Base-by-base conservation (phyloP, 2,329 filamentous ascomycete species). In the Xylaria sp. region DNA sequence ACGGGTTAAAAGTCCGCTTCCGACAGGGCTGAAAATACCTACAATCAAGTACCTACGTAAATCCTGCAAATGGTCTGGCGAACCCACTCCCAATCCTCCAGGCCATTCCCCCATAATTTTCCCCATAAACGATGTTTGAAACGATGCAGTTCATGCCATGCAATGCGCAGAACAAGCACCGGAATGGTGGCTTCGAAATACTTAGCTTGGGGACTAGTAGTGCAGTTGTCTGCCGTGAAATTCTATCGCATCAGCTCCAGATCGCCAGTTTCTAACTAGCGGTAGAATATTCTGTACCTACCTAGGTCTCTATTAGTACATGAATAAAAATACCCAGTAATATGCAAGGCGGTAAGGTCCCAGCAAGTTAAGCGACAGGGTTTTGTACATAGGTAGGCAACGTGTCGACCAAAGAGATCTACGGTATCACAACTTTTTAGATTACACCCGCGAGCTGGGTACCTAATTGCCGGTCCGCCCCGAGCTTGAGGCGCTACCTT, bases 1-100 rank as follows among this genome's bases (percentile, higher is more conserved):
- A 59, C 50, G 60, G 63, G 69, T 36, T 48, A 60, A 59, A 67
- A 48, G 58, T 60, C 61, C 64, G 63, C 48, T 61, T 65, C 69
- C 64, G 65, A 67, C 69, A 71, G 69, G 69, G 69, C 69, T 71
- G 69, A 71, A 56, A 61, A 64, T 54, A n/a, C n/a, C n/a, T n/a
- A 62, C 64, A 65, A 67, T 54, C 53, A 64, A 34, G 45, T 56
- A 17, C 53, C n/a, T 4, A 54, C 27, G 32, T 36, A 55, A n/a
- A 55, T 55, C 51, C 51, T 54, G 9, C 51, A 56, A 14, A 27
- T 9, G 32, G 17, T 51, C 53, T 61, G 39, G n/a, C 12, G 27
- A 63, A 56, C 47, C 64, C 67, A 69, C 67, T 61, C 64, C 32
- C 48, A 27, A 45, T 32, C 27, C 67, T 64, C 64, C 64, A 58